phyloP scores from a whole-genome alignment of 2,329 filamentous ascomycete species.

The Fusarium robinianum region DNA sequence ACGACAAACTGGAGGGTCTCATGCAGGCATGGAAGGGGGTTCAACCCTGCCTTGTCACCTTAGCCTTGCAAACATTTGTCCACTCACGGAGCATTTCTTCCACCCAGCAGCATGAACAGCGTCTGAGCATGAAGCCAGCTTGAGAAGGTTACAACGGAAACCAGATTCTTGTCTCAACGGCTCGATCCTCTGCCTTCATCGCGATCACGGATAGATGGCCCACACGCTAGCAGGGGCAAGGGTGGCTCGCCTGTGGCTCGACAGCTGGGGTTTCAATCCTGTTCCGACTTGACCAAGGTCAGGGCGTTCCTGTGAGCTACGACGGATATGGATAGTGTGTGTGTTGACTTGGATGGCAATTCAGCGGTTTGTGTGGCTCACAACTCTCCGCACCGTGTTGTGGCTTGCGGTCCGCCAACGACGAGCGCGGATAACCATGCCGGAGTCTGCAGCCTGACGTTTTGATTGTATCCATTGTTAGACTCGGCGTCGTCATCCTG shows the following conservation, averaged over 20 bases:
- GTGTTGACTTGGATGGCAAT: not conserved
- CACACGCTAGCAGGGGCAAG: constrained; percentile 20
- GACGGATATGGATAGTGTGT: constrained; percentile 11
- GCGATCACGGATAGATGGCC: constrained; percentile 23
- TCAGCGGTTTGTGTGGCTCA: constrained; percentile 20
- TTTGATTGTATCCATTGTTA: not conserved
- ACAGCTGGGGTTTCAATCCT: not conserved
- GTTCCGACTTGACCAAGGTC: constrained; percentile 10
- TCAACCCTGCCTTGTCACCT: constrained; percentile 1
- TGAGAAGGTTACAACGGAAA: not conserved
- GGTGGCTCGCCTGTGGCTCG: not conserved
- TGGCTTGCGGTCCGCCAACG: constrained; percentile 5
- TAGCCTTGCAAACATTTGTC: no score
- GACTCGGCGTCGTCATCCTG: constrained; percentile 2
- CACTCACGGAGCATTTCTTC: no score
- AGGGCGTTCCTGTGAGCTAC: constrained; percentile 8
- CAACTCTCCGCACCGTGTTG: constrained; percentile 1
- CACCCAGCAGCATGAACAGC: no score
- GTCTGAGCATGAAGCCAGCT: not conserved
- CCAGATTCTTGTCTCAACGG: constrained; percentile 1
- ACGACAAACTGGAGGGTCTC: constrained; percentile 22
- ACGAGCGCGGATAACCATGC: constrained; percentile 5
- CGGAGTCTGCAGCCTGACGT: constrained; percentile 26
- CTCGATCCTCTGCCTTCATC: constrained; percentile 23
- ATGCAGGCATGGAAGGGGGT: not conserved